phyloP scores from a whole-genome alignment of 225 moss, liverwort and hornwort species.

The Bryoerythrophyllum caledonicum region DNA sequence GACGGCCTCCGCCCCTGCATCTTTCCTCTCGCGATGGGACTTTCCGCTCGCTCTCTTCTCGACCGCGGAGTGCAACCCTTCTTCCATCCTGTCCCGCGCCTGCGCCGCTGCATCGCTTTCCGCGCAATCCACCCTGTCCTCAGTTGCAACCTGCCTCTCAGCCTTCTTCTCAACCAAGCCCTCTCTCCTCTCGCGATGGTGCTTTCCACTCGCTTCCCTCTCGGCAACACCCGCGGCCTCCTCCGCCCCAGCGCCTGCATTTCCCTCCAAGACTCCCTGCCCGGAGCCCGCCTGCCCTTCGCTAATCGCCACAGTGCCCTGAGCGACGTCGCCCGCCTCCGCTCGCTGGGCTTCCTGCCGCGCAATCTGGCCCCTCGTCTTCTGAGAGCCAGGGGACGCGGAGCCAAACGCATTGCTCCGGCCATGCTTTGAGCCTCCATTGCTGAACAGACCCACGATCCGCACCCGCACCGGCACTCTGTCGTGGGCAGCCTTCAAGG shows the following conservation, averaged over 20 bases:
- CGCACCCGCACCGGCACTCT: slow-evolving; percentile 42
- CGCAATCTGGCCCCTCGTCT: slow-evolving; percentile 59
- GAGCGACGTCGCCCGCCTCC: slow-evolving; percentile 30
- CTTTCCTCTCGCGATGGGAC: slow-evolving; percentile 17
- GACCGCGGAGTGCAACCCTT: too few relatives aligned
- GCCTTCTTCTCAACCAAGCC: slow-evolving; percentile 5
- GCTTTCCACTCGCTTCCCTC: slow-evolving; percentile 26
- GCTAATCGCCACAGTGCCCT: not conserved
- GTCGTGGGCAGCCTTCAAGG: slow-evolving; percentile 31
- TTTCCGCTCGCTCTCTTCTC: not conserved
- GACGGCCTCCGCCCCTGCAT: slow-evolving; percentile 1
- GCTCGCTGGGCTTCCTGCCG: slow-evolving; percentile 46
- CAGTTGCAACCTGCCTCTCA: not conserved
- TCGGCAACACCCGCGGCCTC: slow-evolving; percentile 4
- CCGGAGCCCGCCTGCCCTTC: slow-evolving; percentile 15
- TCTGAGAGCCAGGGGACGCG: slow-evolving; percentile 42
- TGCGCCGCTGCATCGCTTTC: slow-evolving; percentile 30
- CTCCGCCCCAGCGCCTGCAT: slow-evolving; percentile 21
- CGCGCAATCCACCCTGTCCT: slow-evolving; percentile 36
- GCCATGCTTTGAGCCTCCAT: slow-evolving; percentile 49
- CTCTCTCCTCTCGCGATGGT: slow-evolving; percentile 25
- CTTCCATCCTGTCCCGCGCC: slow-evolving; percentile 13
- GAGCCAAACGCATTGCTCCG: slow-evolving; percentile 37
- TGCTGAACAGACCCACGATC: slow-evolving; percentile 56
- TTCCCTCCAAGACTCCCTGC: slow-evolving; percentile 15